Base-by-base conservation (phyloP, 768 basidiomycete species). In the Termitomyces sp. region DNA sequence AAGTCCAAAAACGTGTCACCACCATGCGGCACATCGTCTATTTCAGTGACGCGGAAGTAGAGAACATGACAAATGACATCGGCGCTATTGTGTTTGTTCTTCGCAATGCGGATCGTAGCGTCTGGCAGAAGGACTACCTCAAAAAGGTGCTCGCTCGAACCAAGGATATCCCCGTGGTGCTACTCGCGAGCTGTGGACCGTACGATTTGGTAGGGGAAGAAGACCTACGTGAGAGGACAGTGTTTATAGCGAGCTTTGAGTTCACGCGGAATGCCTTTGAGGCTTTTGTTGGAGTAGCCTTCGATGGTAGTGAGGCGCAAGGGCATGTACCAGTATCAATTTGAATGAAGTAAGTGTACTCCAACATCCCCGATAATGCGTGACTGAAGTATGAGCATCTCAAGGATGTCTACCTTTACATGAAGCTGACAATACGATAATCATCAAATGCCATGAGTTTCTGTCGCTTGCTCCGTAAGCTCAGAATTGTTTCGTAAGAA, bases 121-220 rank as follows among this genome's bases (percentile, higher is more conserved):
- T 50, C 12, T 88, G 86, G 86, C 87, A 86, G 69, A 55, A 77
- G 48, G 70, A 72, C 12, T 71, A 73, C 39, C 60, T 87, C 54
- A 65, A 59, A 47, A 59, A 62, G 36, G 61, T 77, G 40, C 44
- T 71, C 20, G 58, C 48, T 34, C 22, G 62, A 44, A 69, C 58
- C 20, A 55, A 8, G 3, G 54, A 32, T 0, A 64, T 71, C 18
- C 71, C 72, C 18, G 68, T 86, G 34, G 73, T 86, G 1, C 67
- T 88, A 14, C 59, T 89, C 0, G 78, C 83, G 20, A 86, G 83
- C 37, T 86, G 86, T 64, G 82, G 79, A n/a, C 87, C 87, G 30
- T 89, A 88, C 62, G 87, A 89, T 60, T 56, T 86, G 12, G 69
- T 76, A 14, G 69, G 65, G 9, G 63, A 69, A 16, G 66, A 62